Conservation (phyloP, 1,284 basidiomycete genomes). For the Cutaneotrichosporon cutaneum region DNA sequence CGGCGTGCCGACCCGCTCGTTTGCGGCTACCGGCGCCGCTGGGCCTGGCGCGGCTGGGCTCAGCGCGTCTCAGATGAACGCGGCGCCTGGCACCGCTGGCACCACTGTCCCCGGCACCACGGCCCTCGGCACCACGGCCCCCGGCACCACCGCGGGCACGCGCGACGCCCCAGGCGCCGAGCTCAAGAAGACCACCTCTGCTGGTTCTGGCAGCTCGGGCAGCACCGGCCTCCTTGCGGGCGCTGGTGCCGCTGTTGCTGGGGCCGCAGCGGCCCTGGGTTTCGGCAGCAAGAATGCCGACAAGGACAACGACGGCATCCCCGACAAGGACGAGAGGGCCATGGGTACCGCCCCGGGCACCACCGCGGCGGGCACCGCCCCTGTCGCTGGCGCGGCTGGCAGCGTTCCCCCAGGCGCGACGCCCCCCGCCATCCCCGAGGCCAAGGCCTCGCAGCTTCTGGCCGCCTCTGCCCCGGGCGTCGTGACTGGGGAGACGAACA, state of each 20-base stretch:
- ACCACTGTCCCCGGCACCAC: background rate
- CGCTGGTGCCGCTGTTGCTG: background rate
- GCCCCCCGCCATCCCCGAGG: background rate
- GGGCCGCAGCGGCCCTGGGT: background rate
- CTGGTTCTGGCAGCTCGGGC: background rate
- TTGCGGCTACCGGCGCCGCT: background rate
- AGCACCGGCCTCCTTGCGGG: background rate
- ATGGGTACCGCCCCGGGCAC: background rate
- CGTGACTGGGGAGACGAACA: background rate
- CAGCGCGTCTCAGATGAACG: background rate
- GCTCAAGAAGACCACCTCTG: background rate
- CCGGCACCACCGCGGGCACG: background rate
- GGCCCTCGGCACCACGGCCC: background rate
- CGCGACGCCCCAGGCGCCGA: background rate
- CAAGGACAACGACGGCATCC: background rate
- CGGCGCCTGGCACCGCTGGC: background rate
- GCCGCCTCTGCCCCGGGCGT: conserved; percentile 7
- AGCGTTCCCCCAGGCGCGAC: background rate
- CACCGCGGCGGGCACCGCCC: background rate
- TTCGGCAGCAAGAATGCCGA: background rate
- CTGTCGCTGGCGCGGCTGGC: background rate
- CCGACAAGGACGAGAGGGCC: background rate
- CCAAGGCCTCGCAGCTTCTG: conserved; percentile 2
- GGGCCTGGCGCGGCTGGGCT: background rate
- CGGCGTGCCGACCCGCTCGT: background rate